Evolutionary conservation across 345 rosid species (phyloP), one percentile per base, ranked within the genome.

Genomic region (Eucalyptus marginata): DNA sequence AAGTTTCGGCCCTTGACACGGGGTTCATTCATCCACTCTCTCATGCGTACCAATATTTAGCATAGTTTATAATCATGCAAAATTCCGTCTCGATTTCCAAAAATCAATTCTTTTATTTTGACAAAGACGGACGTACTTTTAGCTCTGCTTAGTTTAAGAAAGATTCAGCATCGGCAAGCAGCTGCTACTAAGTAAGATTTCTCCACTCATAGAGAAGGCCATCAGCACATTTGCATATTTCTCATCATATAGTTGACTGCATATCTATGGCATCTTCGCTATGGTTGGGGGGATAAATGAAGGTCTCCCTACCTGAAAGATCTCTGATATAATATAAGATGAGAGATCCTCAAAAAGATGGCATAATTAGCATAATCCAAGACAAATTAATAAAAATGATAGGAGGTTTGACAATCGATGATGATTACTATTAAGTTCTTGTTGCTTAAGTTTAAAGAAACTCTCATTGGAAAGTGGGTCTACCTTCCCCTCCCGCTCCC

Each of bases 361-460:
- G 15, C 88, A 54, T 84, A 81, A 88, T 83, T 81, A 88, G 20
- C 79, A 44, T 44, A 71, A n/a, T 54, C 52, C 76, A 84, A 88
- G 52, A 84, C 40, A 80, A 88, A 88, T 88, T 40, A 71, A 88
- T 49, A 27, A 71, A 50, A 36, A 84, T 84, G n/a, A 88, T 83
- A 56, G 80, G 46, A 40, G 80, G 87, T 84, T 88, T 88, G 89
- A 84, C 87, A 88, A 88, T 84, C 16, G 86, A 84, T 88, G 56
- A 33, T 24, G 50, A 91, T 76, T 24, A 68, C 49, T 62, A 17
- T 79, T 56, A 76, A 87, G 33, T 71, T 91, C 87, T 81, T 64
- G 91, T 92, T 89, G 89, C 95, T 95, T 95, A 90, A 89, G 89
- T 89, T 95, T 92, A 87, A 95, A 95, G 96, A 84, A 88, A 89